Evolutionary conservation across 2,329 filamentous ascomycete genomes (phyloP), one percentile per base, ranked within the genome.

Genomic region (Fusarium buxicola): DNA sequence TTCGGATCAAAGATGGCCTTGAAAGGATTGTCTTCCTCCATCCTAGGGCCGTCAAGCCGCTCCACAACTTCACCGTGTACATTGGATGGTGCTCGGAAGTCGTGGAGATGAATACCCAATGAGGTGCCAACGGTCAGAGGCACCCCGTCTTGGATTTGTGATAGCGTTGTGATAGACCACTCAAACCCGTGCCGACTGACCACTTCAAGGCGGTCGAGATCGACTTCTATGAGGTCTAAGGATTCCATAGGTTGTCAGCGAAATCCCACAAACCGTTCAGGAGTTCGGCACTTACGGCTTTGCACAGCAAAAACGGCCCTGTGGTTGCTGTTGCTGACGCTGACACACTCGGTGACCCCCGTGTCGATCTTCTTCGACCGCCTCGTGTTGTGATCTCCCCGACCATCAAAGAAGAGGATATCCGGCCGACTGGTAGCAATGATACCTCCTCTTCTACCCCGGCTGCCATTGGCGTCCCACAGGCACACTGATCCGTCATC

Each of bases 401-500:
- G 76, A 3, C 80, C 79, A 55, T 83, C 81, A n/a, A 82, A 77
- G 52, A 89, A 88, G 13, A 97, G 80, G 8, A 94, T 80, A 0
- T 89, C 90, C 0, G 88, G 80, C 16, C 78, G 78, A 74, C 90
- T 95, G 60, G 84, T 84, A 1, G 85, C 87, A 10, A 91, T 65
- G 28, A 95, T 85, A 3, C 81, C 84, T 2, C 91, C 90, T 63
- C 82, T 84, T 61, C 73, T 80, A 6, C 76, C 76, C 43, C 78
- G 78, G 27, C 81, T 84, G 2, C 84, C 84, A 51, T 84, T 86
- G 46, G 92, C 79, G 71, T 96, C 91, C 93, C 93, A 97, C 7
- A 97, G 77, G 67, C 89, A 92, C n/a, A 97, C 84, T 47, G 91
- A 92, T 0, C 93, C 93, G 72, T 97, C 92, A 55, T 96, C 92